Evolutionary conservation across 2,329 filamentous ascomycete genomes (phyloP).

Genomic region (Aureobasidium uvarum): DNA sequence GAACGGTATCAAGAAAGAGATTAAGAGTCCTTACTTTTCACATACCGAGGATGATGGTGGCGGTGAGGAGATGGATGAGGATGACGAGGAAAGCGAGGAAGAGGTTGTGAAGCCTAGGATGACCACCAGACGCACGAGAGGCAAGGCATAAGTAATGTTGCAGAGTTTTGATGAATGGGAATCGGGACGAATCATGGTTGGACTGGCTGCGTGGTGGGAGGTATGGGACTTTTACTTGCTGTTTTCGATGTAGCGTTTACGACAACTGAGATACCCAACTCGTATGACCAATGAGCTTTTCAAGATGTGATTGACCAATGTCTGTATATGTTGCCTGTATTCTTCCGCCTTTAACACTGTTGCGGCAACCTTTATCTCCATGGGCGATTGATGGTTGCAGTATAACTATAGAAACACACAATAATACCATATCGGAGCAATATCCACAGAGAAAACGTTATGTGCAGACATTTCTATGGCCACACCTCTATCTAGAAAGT

Average conservation of each 20-base stretch:
- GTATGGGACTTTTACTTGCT: background rate
- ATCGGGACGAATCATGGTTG: too few relatives aligned
- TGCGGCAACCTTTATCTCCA: background rate
- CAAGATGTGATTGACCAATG: background rate
- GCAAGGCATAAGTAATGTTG: background rate
- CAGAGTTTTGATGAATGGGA: background rate
- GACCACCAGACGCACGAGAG: slow-evolving; percentile 37
- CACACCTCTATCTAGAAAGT: too few relatives aligned
- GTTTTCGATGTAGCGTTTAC: background rate
- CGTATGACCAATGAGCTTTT: background rate
- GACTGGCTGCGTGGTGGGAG: background rate
- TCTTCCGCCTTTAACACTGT: background rate
- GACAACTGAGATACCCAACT: slow-evolving; percentile 6
- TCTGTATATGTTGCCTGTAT: background rate
- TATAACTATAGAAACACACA: too few relatives aligned
- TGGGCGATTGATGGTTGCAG: too few relatives aligned
- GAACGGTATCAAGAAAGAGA: slow-evolving; percentile 24
- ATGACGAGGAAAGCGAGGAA: slow-evolving; percentile 30
- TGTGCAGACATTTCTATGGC: too few relatives aligned
- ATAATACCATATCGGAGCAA: too few relatives aligned
- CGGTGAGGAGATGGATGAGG: slow-evolving; percentile 28
- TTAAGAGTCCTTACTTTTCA: slow-evolving; percentile 34
- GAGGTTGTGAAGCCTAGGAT: slow-evolving; percentile 36
- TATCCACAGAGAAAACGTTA: too few relatives aligned
- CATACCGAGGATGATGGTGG: slow-evolving; percentile 30